phyloP scores from a whole-genome alignment of 257 asterid genomes.

The Solanum sparsipilum region DNA sequence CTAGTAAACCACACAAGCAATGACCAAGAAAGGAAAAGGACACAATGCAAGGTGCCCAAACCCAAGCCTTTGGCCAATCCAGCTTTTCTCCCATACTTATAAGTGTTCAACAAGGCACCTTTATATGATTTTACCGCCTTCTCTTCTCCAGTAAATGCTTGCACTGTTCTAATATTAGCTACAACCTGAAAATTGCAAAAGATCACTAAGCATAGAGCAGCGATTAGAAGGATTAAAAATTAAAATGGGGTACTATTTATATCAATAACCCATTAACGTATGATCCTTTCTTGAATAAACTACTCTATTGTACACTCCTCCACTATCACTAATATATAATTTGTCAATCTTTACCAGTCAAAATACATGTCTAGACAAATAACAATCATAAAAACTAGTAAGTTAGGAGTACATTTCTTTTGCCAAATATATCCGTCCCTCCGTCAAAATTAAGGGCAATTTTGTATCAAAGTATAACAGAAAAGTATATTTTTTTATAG shows the following conservation, averaged over 20 bases:
- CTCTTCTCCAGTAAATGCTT: conserved; percentile 93
- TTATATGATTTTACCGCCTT: conserved; percentile 62
- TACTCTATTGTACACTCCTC: not conserved
- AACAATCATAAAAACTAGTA: not conserved
- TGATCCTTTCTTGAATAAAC: not conserved
- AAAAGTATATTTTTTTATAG: too few relatives aligned
- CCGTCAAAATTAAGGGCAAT: not conserved
- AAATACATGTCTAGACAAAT: not conserved
- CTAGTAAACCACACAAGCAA: conserved; percentile 96
- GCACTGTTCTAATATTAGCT: conserved; percentile 88
- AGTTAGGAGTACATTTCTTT: not conserved
- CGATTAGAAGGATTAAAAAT: not conserved
- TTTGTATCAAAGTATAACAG: not conserved
- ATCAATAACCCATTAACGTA: not conserved
- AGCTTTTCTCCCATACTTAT: conserved; percentile 70
- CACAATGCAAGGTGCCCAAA: conserved; percentile 79
- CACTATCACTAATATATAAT: not conserved
- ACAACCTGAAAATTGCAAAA: conserved; percentile 40
- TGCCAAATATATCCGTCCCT: not conserved
- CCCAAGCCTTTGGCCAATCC: conserved; percentile 97
- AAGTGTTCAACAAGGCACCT: conserved; percentile 50
- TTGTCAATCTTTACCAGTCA: not conserved
- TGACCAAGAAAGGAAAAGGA: conserved; percentile 92
- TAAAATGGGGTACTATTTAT: not conserved
- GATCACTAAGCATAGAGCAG: not conserved